Base-by-base conservation (phyloP, 2,329 filamentous ascomycete species). In the Scleromitrula shiraiana region DNA sequence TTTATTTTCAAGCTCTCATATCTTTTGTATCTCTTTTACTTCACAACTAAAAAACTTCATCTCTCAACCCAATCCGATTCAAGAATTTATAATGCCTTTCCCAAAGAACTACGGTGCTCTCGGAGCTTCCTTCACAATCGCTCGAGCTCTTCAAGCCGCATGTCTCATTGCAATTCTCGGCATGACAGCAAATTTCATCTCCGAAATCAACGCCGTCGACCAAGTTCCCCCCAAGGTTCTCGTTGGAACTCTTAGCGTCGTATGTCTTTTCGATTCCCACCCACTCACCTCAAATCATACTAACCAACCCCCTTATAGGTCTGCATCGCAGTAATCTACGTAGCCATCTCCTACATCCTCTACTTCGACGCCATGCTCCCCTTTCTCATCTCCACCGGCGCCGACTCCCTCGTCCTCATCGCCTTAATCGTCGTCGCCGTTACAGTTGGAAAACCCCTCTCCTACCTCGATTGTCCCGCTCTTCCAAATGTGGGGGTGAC, bases 121-220 rank as follows among this genome's bases (percentile, higher is more conserved):
- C 56, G 88, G 85, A 65, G 80, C 83, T 59, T 85, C 84, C 57
- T 95, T 94, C 70, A 80, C 86, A 50, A 71, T 80, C 56, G 77
- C 84, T 56, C 83, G 90, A 40, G 73, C 76, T 50, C 73, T 90
- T 56, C 82, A 94, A 64, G 74, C 79, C 51, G 68, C 85, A 53
- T 79, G 78, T 22, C 82, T 95, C 62, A 73, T 93, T 50, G 73
- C 82, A 50, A 80, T 93, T 56, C 83, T 95, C 55, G 88, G 88
- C 38, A 78, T 95, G 65, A 81, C 81, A 0, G 79, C 84, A 60
- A 88, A 90, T 67, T 94, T 95, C 67, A 82, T 95, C 60, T 75
- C 81, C 20, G 76, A 86, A 58, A 88, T 94, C 64, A 78, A 88
- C 37, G 70, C 73, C 36, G 76, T 73, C 19, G 75, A 82, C 53